Percentiles rank a stretch among this genome's conserved stretches.
These are phyloP conservation scores for Botrytis paeoniae DNA, from an alignment of 2,329 filamentous ascomycete genomes.

Conservation along the genomic window DNA sequence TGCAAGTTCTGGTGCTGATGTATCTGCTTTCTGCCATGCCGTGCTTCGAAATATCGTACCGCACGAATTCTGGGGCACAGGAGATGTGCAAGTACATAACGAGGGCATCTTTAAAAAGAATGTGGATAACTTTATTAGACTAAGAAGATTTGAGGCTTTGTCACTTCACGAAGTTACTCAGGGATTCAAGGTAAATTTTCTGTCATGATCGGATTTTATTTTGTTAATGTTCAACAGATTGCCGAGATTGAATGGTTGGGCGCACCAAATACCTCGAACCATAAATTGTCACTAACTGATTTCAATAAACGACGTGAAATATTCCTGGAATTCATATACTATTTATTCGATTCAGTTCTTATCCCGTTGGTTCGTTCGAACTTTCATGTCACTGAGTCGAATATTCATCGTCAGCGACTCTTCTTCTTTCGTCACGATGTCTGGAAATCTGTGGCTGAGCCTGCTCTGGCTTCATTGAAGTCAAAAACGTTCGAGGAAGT, in stretches of 20 bases:
- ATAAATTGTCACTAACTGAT: conserved; percentile 69
- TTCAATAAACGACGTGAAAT: conserved; percentile 73
- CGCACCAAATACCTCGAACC: conserved; percentile 46
- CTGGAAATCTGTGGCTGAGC: conserved; percentile 75
- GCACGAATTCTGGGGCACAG: conserved; percentile 67
- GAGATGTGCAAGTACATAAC: conserved; percentile 56
- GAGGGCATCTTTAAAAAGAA: conserved; percentile 58
- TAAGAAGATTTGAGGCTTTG: conserved; percentile 79
- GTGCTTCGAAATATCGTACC: conserved; percentile 72
- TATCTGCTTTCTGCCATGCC: conserved; percentile 85
- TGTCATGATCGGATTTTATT: background rate
- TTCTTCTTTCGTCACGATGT: conserved; percentile 96
- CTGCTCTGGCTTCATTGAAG: conserved; percentile 66
- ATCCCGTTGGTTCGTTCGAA: conserved; percentile 83
- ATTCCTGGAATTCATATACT: conserved; percentile 84
- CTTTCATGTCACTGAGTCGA: conserved; percentile 94
- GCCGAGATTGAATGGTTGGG: conserved; percentile 70
- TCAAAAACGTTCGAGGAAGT: conserved; percentile 76
- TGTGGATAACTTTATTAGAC: conserved; percentile 72
- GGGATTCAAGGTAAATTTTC: conserved; percentile 63
- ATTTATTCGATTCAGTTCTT: conserved; percentile 85
- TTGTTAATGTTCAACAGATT: conserved; percentile 48
- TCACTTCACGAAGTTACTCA: conserved; percentile 76
- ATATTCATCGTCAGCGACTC: conserved; percentile 70
- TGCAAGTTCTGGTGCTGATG: conserved; percentile 63